Percentiles rank a stretch among this genome's conserved stretches.
These are phyloP conservation scores for Brasilioporus rufonigricans DNA, from an alignment of 768 basidiomycete genomes.

Conservation along the genomic window DNA sequence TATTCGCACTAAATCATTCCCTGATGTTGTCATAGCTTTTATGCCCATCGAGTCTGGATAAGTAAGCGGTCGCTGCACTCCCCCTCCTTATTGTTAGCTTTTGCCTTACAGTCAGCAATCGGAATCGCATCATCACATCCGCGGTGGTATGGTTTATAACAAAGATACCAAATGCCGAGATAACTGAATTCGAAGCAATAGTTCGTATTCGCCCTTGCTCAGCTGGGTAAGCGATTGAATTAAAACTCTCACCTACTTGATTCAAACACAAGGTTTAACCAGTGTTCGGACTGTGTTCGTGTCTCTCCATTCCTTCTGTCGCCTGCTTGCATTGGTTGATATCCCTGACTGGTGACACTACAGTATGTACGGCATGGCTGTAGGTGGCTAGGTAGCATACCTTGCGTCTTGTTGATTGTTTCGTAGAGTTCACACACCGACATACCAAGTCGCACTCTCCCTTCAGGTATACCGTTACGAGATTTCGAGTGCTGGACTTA, in stretches of 20 bases:
- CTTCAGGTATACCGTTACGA: slow-evolving; percentile 3
- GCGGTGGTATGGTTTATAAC: slow-evolving; percentile 11
- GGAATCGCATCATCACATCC: slow-evolving; percentile 12
- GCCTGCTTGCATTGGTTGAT: neutral
- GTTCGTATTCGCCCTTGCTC: slow-evolving; percentile 10
- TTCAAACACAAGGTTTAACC: neutral
- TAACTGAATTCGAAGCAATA: slow-evolving; percentile 4
- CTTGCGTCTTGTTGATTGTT: neutral
- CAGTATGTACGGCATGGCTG: slow-evolving; percentile 5
- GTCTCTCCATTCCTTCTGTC: neutral
- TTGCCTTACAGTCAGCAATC: slow-evolving; percentile 14
- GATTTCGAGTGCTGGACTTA: neutral
- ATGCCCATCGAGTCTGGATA: slow-evolving; percentile 28
- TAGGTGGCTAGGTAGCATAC: neutral
- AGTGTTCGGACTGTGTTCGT: slow-evolving; percentile 21
- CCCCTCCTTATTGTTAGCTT: neutral
- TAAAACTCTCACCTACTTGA: neutral
- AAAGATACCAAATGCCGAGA: neutral
- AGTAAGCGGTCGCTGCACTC: slow-evolving; percentile 9
- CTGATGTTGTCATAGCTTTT: slow-evolving; percentile 17
- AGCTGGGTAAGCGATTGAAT: slow-evolving; percentile 11
- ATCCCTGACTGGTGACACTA: neutral
- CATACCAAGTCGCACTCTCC: neutral
- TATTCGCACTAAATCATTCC: neutral
- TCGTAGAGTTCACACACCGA: slow-evolving; percentile 12